phyloP scores from a whole-genome alignment of 805 yeast genomes.

The Sungouiozyma intestinalis region DNA sequence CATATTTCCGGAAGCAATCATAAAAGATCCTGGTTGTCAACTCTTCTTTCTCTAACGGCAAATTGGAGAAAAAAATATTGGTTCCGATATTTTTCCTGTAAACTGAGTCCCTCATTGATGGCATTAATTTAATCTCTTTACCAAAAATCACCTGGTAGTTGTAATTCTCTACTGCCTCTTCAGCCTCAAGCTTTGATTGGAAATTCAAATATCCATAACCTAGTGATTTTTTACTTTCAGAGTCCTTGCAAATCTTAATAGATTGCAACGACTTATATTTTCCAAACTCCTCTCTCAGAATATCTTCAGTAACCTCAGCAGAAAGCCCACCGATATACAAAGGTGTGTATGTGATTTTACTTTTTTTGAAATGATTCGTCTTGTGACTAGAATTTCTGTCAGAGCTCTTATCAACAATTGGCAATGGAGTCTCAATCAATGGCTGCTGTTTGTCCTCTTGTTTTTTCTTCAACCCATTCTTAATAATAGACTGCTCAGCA shows the following conservation, averaged over 20 bases:
- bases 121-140: constrained; percentile 46
- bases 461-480: too few species aligned
- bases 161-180: constrained; percentile 44
- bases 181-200: constrained; percentile 39
- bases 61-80: constrained; percentile 41
- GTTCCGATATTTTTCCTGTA: constrained; percentile 40
- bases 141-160: constrained; percentile 36
- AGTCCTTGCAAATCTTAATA: constrained; percentile 51
- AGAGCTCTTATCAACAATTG: too few species aligned
- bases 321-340: constrained; percentile 59
- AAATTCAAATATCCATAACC: constrained; percentile 72
- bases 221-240: constrained; percentile 42
- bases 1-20: constrained; percentile 40
- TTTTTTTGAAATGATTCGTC: not conserved
- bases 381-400: not conserved
- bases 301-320: constrained; percentile 38
- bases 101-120: constrained; percentile 37
- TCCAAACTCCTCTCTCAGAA: constrained; percentile 36
- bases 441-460: too few species aligned
- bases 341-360: constrained; percentile 15
- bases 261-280: constrained; percentile 38
- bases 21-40: constrained; percentile 39
- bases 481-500: too few species aligned
- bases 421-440: too few species aligned
- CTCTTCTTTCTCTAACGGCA: constrained; percentile 28